Conservation (phyloP, 2,329 filamentous ascomycete species). For the Colletotrichum abscissum region DNA sequence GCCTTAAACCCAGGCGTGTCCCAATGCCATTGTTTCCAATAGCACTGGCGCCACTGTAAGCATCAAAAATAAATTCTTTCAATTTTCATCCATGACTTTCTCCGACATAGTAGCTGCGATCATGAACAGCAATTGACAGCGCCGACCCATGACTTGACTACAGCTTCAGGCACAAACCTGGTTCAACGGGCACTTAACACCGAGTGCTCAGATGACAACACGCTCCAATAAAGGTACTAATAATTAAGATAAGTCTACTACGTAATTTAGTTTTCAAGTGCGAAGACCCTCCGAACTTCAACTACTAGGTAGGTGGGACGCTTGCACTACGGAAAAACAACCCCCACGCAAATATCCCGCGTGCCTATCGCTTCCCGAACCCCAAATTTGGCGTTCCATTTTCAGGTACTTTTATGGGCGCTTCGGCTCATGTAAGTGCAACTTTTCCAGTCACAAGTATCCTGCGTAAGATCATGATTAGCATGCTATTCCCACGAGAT, state of each 20-base stretch:
- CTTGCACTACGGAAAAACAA: neutral
- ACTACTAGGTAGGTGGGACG: too few relatives aligned
- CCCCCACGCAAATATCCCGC: neutral
- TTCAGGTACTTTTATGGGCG: neutral
- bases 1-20: neutral
- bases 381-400: neutral
- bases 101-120: neutral
- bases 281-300: too few relatives aligned
- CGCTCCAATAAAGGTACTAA: neutral
- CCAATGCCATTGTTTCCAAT: too few relatives aligned
- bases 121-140: neutral
- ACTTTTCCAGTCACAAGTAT: constrained; percentile 34
- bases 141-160: neutral
- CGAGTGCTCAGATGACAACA: neutral
- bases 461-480: neutral
- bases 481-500: neutral
- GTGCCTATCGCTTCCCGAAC: neutral
- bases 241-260: too few relatives aligned
- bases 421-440: constrained; percentile 16
- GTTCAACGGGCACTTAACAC: too few relatives aligned
- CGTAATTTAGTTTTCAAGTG: too few relatives aligned
- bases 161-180: neutral
- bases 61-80: too few relatives aligned
- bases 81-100: too few relatives aligned
- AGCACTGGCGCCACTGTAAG: too few relatives aligned